These are phyloP conservation scores for Lippia alba DNA, from an alignment of 305 asterid genomes.

Conservation along the genomic window DNA sequence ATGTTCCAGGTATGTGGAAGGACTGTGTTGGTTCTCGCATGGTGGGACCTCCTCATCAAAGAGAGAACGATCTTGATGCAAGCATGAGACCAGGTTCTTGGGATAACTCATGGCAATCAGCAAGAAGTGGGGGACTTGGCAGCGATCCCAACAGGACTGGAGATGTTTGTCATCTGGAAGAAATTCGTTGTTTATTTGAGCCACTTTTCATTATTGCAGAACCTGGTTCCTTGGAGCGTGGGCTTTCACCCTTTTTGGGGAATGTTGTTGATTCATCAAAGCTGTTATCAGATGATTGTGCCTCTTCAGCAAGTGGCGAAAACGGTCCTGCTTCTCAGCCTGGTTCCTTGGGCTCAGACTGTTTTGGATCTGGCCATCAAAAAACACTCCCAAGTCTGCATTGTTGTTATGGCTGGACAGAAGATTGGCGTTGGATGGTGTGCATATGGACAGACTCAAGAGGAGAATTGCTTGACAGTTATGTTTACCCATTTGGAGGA, in stretches of 20 bases:
- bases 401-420: slow-evolving; percentile 99
- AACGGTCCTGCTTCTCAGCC: slow-evolving; percentile 67
- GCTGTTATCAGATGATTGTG: slow-evolving; percentile 74
- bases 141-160: slow-evolving; percentile 71
- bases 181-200: slow-evolving; percentile 85
- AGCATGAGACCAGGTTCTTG: slow-evolving; percentile 88
- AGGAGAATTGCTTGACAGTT: slow-evolving; percentile 95
- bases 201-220: slow-evolving; percentile 96
- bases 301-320: slow-evolving; percentile 75
- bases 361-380: slow-evolving; percentile 72
- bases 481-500: slow-evolving; percentile 96
- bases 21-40: slow-evolving; percentile 83
- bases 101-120: slow-evolving; percentile 96
- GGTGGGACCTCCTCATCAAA: slow-evolving; percentile 72
- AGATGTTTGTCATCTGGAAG: slow-evolving; percentile 73
- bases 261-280: slow-evolving; percentile 71
- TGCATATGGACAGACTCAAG: slow-evolving; percentile 99
- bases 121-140: slow-evolving; percentile 82
- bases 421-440: slow-evolving; percentile 99
- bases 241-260: slow-evolving; percentile 72
- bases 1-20: slow-evolving; percentile 94
- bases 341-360: slow-evolving; percentile 75
- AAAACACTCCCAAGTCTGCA: slow-evolving; percentile 88
- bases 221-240: slow-evolving; percentile 93
- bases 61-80: slow-evolving; percentile 90